Evolutionary conservation across 2,329 filamentous ascomycete species (phyloP), one percentile per base, ranked within the genome.

Genomic region (Fusarium sp.): DNA sequence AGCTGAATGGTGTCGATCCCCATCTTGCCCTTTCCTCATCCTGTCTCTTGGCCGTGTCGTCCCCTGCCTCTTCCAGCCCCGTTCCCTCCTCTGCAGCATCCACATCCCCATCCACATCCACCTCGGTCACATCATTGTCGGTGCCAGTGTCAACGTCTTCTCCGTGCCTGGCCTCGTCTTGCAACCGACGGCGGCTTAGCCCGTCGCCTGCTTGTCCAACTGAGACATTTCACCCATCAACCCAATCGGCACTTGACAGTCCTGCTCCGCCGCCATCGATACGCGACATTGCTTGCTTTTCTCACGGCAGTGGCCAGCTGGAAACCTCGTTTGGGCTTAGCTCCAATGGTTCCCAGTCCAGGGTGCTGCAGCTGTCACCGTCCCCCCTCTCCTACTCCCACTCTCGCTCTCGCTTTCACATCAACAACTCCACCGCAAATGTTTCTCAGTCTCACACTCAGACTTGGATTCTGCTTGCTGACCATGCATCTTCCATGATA

Each of bases 401-500:
- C 48, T 6, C 16, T 52, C 18, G 48, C 48, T 52, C 48, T 30
- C 48, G 25, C 25, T n/a, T 30, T 64, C 45, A 56, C 69, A 45
- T 32, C 43, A 14, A 48, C 64, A 74, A 69, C 66, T 69, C 71
- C 67, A 68, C 75, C 67, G 45, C 43, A 18, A 48, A 23, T 27
- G 23, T 27, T 48, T 48, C 43, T 48, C 43, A 27, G 43, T 35
- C 37, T 43, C 43, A 48, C n/a, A 13, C 41, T 59, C 50, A 61
- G 35, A 71, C 64, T 58, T 72, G 41, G 41, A 45, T 20, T 45
- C 13, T 72, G 66, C 71, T 79, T 76, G 78, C 85, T 87, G 78
- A 86, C 86, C 78, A 77, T 77, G 56, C 66, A 59, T 68, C 69
- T 69, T 62, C 69, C 65, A 63, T 68, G 74, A 69, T 80, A 90